These are phyloP conservation scores for Cordyceps militaris DNA, from an alignment of 2,329 filamentous ascomycete species.

Conservation along the genomic window DNA sequence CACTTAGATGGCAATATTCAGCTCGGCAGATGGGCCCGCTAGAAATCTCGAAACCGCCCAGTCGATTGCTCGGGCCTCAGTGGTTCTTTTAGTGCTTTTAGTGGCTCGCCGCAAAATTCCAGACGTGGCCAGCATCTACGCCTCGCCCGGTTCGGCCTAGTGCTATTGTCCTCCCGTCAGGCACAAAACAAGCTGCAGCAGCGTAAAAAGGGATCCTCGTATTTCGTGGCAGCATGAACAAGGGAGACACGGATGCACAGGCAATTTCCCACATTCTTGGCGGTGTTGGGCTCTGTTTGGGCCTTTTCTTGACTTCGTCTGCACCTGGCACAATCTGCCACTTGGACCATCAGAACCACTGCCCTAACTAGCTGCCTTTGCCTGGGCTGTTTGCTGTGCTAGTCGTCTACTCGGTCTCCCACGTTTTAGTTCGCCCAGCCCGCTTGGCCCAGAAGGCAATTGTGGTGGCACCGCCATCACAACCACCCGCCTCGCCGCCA, in stretches of 20 bases:
- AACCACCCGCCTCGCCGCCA: not conserved
- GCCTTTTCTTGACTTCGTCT: not conserved
- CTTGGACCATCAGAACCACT: not conserved
- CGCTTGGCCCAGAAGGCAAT: not conserved
- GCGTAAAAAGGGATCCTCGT: conserved; percentile 11
- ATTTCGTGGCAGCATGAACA: not conserved
- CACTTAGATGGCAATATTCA: not conserved
- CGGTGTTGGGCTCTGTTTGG: not conserved
- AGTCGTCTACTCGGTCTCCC: not conserved
- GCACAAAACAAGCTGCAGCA: conserved; percentile 16
- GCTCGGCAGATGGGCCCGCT: not conserved
- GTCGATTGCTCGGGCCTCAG: not conserved
- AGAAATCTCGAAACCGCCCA: not conserved
- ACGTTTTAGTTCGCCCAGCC: not conserved
- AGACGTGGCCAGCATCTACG: not conserved
- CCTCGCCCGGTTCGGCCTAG: not conserved
- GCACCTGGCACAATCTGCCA: not conserved
- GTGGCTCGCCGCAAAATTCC: not conserved
- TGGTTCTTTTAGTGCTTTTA: not conserved
- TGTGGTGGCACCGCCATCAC: not conserved
- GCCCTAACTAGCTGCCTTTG: not conserved
- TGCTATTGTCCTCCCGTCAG: not conserved
- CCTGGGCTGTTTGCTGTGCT: not conserved
- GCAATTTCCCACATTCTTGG: conserved; percentile 32
- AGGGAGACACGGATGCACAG: conserved; percentile 13